phyloP scores from a whole-genome alignment of 208 protist genomes.

The Trypanosoma vivax region DNA sequence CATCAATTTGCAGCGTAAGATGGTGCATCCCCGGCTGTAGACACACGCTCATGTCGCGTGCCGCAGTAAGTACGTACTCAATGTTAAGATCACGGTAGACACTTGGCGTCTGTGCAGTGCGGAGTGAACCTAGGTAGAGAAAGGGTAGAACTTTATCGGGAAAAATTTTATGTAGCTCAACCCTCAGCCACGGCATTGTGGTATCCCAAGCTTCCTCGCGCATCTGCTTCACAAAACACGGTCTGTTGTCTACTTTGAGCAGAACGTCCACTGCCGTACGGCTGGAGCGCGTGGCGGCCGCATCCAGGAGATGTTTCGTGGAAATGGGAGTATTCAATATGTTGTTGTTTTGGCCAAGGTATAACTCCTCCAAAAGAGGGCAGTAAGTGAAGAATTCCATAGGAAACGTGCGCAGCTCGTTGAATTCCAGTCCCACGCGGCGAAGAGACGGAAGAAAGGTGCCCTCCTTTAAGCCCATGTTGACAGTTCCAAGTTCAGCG shows the following conservation, averaged over 20 bases:
- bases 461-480: conserved; percentile 1
- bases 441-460: conserved; percentile 40
- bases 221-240: conserved; percentile 59
- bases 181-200: conserved; percentile 49
- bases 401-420: conserved; percentile 49
- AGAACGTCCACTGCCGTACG: conserved; percentile 14
- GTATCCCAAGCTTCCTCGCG: conserved; percentile 33
- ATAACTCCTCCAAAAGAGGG: conserved; percentile 39
- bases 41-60: conserved; percentile 53
- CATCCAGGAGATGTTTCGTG: conserved; percentile 21
- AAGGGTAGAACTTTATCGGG: conserved; percentile 83
- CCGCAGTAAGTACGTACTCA: conserved; percentile 67
- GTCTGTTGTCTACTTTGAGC: conserved; percentile 70
- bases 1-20: conserved; percentile 59
- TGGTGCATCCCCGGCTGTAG: conserved; percentile 77
- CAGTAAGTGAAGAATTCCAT: conserved; percentile 58
- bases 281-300: conserved; percentile 9
- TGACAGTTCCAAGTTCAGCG: conserved; percentile 12
- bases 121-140: conserved; percentile 78
- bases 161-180: conserved; percentile 86
- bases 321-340: conserved; percentile 54
- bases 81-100: conserved; percentile 85
- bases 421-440: conserved; percentile 66
- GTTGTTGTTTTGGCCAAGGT: conserved; percentile 56
- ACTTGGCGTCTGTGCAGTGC: conserved; percentile 68